phyloP scores from a whole-genome alignment of 1,284 basidiomycete species.

The Apiotrichum brassicae region DNA sequence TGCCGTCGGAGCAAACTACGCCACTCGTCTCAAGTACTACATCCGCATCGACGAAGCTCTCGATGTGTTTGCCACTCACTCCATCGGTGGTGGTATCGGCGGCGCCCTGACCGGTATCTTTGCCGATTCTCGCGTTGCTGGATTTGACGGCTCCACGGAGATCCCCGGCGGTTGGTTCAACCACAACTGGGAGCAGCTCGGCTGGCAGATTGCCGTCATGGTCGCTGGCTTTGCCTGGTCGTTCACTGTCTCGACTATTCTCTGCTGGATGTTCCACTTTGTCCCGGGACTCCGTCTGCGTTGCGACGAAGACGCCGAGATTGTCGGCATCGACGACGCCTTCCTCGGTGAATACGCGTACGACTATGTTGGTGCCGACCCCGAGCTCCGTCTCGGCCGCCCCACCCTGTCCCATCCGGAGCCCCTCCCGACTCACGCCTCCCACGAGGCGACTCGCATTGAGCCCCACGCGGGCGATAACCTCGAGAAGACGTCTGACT shows the following conservation, averaged over 20 bases:
- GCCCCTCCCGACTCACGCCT: not conserved
- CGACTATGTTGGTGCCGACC: constrained; percentile 63
- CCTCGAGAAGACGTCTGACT: too few species aligned
- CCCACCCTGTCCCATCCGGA: not conserved
- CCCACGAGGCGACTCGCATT: not conserved
- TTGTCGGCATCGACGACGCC: constrained; percentile 85
- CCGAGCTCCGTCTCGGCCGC: constrained; percentile 49
- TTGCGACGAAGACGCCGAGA: constrained; percentile 73
- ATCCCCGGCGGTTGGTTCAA: constrained; percentile 90
- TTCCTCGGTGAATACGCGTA: constrained; percentile 95
- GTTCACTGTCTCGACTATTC: constrained; percentile 75
- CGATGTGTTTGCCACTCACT: constrained; percentile 80
- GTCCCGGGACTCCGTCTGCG: constrained; percentile 80
- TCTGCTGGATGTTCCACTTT: constrained; percentile 87
- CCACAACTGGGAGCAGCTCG: constrained; percentile 64
- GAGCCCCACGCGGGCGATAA: not conserved
- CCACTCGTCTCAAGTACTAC: constrained; percentile 75
- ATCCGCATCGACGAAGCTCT: constrained; percentile 62
- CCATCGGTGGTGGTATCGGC: constrained; percentile 79
- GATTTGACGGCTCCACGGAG: constrained; percentile 66
- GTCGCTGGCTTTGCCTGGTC: constrained; percentile 66
- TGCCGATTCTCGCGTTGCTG: constrained; percentile 76
- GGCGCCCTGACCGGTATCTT: constrained; percentile 65
- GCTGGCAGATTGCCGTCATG: constrained; percentile 56
- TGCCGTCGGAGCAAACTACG: constrained; percentile 83